Evolutionary conservation across 2,329 filamentous ascomycete species (phyloP).

Genomic region (Pseudogymnoascus sp.): DNA sequence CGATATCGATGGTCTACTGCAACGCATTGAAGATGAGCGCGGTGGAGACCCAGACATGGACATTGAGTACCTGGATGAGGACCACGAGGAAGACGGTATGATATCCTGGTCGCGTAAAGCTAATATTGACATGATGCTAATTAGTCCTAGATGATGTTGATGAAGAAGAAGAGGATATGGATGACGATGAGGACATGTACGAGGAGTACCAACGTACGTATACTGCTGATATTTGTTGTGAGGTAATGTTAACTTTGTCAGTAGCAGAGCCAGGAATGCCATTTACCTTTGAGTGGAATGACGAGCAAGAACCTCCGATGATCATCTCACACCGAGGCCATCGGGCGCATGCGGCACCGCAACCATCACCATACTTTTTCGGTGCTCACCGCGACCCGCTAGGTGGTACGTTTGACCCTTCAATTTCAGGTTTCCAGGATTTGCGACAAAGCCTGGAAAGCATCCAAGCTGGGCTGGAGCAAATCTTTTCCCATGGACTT

Average conservation of each 20-base stretch:
- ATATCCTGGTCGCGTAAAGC: background rate
- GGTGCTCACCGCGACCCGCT: slow-evolving; percentile 46
- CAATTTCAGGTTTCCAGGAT: background rate
- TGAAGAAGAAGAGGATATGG: slow-evolving; percentile 59
- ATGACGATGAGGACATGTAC: slow-evolving; percentile 57
- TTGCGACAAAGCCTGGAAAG: background rate
- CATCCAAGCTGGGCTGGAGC: background rate
- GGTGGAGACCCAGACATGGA: slow-evolving; percentile 39
- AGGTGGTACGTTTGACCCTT: slow-evolving; percentile 36
- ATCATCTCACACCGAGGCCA: slow-evolving; percentile 36
- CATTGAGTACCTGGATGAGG: slow-evolving; percentile 44
- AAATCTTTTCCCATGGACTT: background rate
- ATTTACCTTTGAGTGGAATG: slow-evolving; percentile 48
- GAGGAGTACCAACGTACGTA: slow-evolving; percentile 50
- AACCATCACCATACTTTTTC: slow-evolving; percentile 52
- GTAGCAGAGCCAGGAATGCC: slow-evolving; percentile 33
- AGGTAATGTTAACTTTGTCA: slow-evolving; percentile 7
- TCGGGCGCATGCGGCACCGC: slow-evolving; percentile 44
- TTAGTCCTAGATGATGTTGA: slow-evolving; percentile 38
- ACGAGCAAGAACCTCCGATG: slow-evolving; percentile 42
- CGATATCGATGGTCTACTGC: slow-evolving; percentile 32
- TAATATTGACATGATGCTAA: slow-evolving; percentile 1
- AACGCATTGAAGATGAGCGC: slow-evolving; percentile 36
- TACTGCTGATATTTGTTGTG: background rate
- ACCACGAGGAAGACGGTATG: slow-evolving; percentile 51